Base-by-base conservation (phyloP, 164 flowering plant species). In the Nelumbo lutea region DNA sequence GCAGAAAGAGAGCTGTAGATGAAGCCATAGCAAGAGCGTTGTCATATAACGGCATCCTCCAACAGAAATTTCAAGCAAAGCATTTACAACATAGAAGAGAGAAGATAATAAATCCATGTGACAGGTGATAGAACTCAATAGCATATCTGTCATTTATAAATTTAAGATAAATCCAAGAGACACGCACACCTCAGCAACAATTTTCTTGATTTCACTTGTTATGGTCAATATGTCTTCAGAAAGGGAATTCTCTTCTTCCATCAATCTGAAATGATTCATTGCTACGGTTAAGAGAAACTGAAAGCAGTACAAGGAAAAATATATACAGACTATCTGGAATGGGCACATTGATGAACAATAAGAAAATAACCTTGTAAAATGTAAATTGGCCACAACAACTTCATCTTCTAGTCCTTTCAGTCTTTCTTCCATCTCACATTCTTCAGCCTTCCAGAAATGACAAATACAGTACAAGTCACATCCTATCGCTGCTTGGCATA, bases 191-290 rank as follows among this genome's bases (percentile, higher is more conserved):
- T 85, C 80, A 41, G 53, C 56, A 51, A 8, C 39, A 38, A 85
- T 75, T 56, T 75, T 71, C 62, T 50, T 60, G 10, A 85, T 70
- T 64, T 80, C 90, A 72, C 77, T 70, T 68, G 10, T 70, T 68
- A 60, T 69, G 62, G 43, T 42, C 4, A 79, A 78, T 61, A 83
- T 6, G 53, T 72, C 72, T 66, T 88, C 85, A 15, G 73, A 62
- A 46, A 91, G 66, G 9, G 61, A 73, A 60, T 65, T 75, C 72
- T 91, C 97, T 62, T 90, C 89, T 59, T 84, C 88, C 74, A 82
- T 82, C 76, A 85, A 82, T 71, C 98, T 93, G 82, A 72, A 75
- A 64, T 51, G 65, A 45, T 5, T 5, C 58, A 51, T 45, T 6
- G 62, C 53, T 4, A 53, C 53, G 39, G 71, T 69, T 41, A 15